phyloP scores from a whole-genome alignment of 768 basidiomycete species.

The Trametes gibbosa region DNA sequence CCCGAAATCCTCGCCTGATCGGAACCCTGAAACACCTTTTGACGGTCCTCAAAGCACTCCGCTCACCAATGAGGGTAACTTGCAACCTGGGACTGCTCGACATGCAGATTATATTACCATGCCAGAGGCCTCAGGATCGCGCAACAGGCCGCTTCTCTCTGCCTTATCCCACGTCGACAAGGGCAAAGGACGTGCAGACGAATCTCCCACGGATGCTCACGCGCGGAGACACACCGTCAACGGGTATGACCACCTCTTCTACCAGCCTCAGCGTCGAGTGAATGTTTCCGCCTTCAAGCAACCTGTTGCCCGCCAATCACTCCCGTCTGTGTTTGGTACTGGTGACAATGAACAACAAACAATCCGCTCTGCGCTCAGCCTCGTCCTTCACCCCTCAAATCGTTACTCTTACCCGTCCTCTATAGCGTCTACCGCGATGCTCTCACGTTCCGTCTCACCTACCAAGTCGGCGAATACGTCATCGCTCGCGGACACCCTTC shows the following conservation, averaged over 20 bases:
- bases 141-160: neutral
- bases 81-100: neutral
- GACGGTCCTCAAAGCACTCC: neutral
- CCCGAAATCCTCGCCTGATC: neutral
- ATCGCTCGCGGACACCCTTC: conserved; percentile 1
- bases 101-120: neutral
- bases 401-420: neutral
- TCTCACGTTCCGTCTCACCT: conserved; percentile 1
- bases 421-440: neutral
- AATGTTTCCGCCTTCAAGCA: neutral
- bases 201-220: neutral
- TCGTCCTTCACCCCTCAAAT: conserved; percentile 1
- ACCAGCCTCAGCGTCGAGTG: neutral
- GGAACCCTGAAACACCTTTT: neutral
- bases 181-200: conserved; percentile 1
- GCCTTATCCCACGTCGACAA: neutral
- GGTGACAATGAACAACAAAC: neutral
- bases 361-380: neutral
- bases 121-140: neutral
- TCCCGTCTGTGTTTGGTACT: neutral
- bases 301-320: neutral
- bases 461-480: neutral
- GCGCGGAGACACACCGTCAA: conserved; percentile 3
- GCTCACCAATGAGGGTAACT: neutral
- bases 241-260: neutral